phyloP scores from a whole-genome alignment of 2,329 filamentous ascomycete species.

The Ceratocystis papillata region DNA sequence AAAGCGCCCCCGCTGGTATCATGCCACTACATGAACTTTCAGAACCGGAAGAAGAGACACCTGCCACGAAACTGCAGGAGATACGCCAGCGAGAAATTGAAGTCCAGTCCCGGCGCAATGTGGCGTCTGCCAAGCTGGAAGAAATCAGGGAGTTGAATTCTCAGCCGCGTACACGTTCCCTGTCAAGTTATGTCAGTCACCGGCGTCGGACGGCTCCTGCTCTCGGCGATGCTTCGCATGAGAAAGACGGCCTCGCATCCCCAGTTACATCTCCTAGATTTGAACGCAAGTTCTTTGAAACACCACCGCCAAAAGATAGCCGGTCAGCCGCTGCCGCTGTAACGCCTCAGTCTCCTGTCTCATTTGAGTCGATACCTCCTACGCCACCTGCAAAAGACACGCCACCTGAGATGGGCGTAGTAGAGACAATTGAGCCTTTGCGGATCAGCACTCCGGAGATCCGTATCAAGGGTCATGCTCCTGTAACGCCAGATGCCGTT shows the following conservation, averaged over 20 bases:
- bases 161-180: constrained; percentile 17
- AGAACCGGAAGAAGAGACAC: constrained; percentile 19
- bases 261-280: constrained; percentile 12
- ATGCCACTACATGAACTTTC: constrained; percentile 21
- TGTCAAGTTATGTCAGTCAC: constrained; percentile 16
- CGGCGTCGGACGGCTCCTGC: constrained; percentile 9
- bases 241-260: constrained; percentile 8
- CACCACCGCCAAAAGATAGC: background rate
- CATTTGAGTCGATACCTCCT: constrained; percentile 15
- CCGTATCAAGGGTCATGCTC: background rate
- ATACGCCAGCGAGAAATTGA: constrained; percentile 38
- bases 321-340: too few relatives aligned
- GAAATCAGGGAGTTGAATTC: constrained; percentile 44
- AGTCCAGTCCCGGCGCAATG: constrained; percentile 24
- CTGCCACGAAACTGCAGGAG: constrained; percentile 38
- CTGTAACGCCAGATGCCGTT: constrained; percentile 11
- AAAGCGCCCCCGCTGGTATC: constrained; percentile 19
- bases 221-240: background rate
- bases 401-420: constrained; percentile 6
- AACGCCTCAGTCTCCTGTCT: background rate
- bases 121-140: constrained; percentile 32
- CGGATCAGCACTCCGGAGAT: background rate
- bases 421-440: background rate
- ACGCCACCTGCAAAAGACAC: constrained; percentile 22
- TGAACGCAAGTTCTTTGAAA: constrained; percentile 16